phyloP scores from a whole-genome alignment of 2,329 filamentous ascomycete genomes.

The Blumeria hordei region DNA sequence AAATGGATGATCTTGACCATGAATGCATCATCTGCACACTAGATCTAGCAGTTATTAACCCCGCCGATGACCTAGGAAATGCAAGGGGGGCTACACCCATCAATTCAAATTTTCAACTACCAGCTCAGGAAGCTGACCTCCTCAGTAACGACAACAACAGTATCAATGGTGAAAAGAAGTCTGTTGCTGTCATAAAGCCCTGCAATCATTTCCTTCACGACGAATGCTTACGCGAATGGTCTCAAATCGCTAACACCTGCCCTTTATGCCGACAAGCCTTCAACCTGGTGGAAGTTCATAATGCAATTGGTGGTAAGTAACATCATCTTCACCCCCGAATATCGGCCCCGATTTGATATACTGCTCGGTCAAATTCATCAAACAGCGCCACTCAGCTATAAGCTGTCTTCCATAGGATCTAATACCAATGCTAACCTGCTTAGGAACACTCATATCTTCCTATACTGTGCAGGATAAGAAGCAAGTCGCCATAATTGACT shows the following conservation, averaged over 20 bases:
- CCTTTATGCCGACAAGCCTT: slow-evolving; percentile 87
- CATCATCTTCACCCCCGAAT: background rate
- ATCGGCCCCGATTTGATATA: no score
- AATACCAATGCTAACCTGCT: no score
- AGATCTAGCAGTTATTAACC: slow-evolving; percentile 20
- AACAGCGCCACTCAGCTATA: no score
- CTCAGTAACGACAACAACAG: slow-evolving; percentile 5
- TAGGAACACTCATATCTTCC: slow-evolving; percentile 30
- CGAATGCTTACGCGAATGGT: slow-evolving; percentile 80
- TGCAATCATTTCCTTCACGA: slow-evolving; percentile 89
- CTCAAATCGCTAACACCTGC: slow-evolving; percentile 89
- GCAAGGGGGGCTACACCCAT: slow-evolving; percentile 7
- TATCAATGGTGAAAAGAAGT: slow-evolving; percentile 3
- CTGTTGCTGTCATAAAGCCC: slow-evolving; percentile 36
- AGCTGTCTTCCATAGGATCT: no score
- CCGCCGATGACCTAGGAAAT: slow-evolving; percentile 7
- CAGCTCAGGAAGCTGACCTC: slow-evolving; percentile 3
- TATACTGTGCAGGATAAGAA: slow-evolving; percentile 58
- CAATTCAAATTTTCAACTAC: slow-evolving; percentile 4
- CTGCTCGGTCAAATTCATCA: no score
- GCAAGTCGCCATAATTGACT: slow-evolving; percentile 74
- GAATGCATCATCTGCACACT: slow-evolving; percentile 43
- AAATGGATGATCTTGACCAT: slow-evolving; percentile 21
- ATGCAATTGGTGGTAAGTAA: slow-evolving; percentile 51
- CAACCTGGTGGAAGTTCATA: slow-evolving; percentile 68